phyloP scores from a whole-genome alignment of 2,329 filamentous ascomycete genomes.

The Penicillium sp. region DNA sequence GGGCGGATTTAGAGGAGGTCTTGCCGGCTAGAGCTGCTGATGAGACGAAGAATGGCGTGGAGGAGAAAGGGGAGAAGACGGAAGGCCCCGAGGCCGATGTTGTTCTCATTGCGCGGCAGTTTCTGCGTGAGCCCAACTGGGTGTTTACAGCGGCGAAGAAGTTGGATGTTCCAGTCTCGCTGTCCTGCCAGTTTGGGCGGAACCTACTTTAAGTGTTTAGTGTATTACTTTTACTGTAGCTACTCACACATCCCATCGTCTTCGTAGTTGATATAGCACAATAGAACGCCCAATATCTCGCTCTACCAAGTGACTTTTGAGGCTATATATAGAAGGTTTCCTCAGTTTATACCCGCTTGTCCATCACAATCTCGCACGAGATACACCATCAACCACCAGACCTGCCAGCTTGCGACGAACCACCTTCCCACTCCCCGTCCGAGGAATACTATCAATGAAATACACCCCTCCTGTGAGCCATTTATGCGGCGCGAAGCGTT shows the following conservation, averaged over 20 bases:
- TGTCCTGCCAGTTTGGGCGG: conserved; percentile 53
- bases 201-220: background rate
- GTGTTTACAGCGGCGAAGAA: conserved; percentile 57
- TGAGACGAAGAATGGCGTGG: conserved; percentile 26
- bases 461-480: conserved; percentile 16
- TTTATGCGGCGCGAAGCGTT: conserved; percentile 15
- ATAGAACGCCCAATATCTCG: no score
- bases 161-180: conserved; percentile 54
- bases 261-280: no score
- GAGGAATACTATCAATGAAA: conserved; percentile 16
- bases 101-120: conserved; percentile 58
- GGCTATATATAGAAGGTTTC: no score
- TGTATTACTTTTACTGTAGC: no score
- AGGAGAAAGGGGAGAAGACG: background rate
- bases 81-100: conserved; percentile 48
- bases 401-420: conserved; percentile 8
- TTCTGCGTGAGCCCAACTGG: conserved; percentile 61
- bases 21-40: conserved; percentile 27
- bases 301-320: no score
- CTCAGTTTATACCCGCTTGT: no score
- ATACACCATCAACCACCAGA: background rate
- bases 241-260: no score
- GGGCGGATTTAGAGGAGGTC: conserved; percentile 31
- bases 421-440: conserved; percentile 19
- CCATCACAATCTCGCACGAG: conserved; percentile 37